Percentiles rank a stretch among this genome's conserved stretches.
phyloP scores from a whole-genome alignment of 73 alveolate species.

The Tetrahymena borealis region DNA sequence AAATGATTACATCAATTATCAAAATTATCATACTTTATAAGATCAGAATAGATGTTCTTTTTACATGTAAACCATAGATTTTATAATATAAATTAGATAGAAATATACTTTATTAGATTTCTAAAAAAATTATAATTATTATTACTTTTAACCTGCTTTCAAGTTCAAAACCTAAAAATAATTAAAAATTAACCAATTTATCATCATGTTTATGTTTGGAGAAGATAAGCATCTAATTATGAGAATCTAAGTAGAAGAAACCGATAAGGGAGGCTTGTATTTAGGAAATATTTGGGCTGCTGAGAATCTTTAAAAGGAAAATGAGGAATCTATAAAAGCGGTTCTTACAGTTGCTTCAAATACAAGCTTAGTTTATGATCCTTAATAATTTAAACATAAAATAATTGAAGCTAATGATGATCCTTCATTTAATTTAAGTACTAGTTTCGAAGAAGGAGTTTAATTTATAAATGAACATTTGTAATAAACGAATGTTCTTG shows the following conservation, averaged over 20 bases:
- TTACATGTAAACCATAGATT: too few relatives aligned
- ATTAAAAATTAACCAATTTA: too few relatives aligned
- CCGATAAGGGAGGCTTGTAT: background rate
- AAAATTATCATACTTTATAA: too few relatives aligned
- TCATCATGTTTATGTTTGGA: background rate
- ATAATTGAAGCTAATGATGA: background rate
- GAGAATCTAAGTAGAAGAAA: background rate
- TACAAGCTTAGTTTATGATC: background rate
- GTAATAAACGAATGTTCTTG: conserved; percentile 39
- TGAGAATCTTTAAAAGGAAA: background rate
- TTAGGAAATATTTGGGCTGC: background rate
- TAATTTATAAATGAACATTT: conserved; percentile 15
- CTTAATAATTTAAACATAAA: background rate
- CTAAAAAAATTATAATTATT: too few relatives aligned
- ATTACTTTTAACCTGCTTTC: too few relatives aligned
- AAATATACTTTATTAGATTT: too few relatives aligned
- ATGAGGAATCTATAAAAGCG: background rate
- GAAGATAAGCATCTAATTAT: background rate
- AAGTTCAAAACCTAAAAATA: too few relatives aligned
- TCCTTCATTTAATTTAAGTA: background rate
- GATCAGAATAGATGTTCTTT: too few relatives aligned
- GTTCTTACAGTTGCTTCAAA: background rate
- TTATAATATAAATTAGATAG: too few relatives aligned
- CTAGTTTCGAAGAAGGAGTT: conserved; percentile 28
- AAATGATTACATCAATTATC: too few relatives aligned